Evolutionary conservation across 805 yeast species (phyloP).

Genomic region (Candida incommunis): DNA sequence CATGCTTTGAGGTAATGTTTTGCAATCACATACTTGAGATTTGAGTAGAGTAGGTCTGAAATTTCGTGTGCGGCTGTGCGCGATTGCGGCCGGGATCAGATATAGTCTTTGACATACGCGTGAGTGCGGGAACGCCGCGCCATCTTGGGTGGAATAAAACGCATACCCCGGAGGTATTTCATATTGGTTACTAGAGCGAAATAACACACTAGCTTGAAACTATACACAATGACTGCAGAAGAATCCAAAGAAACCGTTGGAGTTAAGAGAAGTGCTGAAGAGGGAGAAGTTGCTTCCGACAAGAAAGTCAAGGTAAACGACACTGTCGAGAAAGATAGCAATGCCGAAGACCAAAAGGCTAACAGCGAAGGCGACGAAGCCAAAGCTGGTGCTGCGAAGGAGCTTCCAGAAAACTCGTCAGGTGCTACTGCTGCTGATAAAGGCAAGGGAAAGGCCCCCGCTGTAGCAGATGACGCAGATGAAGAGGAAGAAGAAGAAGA

Average conservation of each 20-base stretch:
- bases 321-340: not conserved
- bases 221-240: not conserved
- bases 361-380: not conserved
- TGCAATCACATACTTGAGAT: no score
- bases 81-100: no score
- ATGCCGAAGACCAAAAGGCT: not conserved
- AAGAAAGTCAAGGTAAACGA: slow-evolving; percentile 5
- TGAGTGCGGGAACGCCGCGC: no score
- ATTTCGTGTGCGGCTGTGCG: no score
- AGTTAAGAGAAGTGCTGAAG: not conserved
- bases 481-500: slow-evolving; percentile 33
- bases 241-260: not conserved
- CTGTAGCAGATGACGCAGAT: slow-evolving; percentile 25
- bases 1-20: no score
- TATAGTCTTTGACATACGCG: no score
- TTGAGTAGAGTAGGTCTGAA: no score
- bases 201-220: no score
- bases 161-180: no score
- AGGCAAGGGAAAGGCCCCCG: slow-evolving; percentile 16
- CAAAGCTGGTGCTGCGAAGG: slow-evolving; percentile 6
- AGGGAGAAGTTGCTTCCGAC: not conserved
- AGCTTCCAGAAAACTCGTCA: slow-evolving; percentile 23
- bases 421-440: slow-evolving; percentile 12
- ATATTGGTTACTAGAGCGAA: no score
- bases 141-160: no score